phyloP scores from a whole-genome alignment of 441 rosid species.

The Aleurites moluccanus region DNA sequence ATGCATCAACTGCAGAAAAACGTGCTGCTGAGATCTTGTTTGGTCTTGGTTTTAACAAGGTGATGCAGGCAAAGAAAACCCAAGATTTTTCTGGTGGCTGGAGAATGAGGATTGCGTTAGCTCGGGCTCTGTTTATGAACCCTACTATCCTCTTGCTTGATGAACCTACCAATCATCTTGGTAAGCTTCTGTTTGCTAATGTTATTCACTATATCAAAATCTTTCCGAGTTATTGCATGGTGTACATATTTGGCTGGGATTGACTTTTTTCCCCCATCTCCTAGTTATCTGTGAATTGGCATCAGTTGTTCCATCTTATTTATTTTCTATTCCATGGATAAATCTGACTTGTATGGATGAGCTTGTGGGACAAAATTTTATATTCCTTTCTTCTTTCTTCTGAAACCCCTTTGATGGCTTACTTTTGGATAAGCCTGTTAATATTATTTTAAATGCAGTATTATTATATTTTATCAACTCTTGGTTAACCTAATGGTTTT shows the following conservation, averaged over 20 bases:
- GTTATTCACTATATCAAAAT: background rate
- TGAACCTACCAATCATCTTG: slow-evolving; percentile 96
- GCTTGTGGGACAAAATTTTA: background rate
- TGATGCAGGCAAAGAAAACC: slow-evolving; percentile 88
- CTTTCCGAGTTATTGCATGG: background rate
- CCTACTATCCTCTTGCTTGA: slow-evolving; percentile 90
- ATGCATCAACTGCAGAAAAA: slow-evolving; percentile 92
- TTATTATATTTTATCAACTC: background rate
- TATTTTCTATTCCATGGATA: background rate
- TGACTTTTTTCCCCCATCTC: background rate
- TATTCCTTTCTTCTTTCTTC: background rate
- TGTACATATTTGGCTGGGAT: background rate
- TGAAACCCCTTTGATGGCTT: background rate
- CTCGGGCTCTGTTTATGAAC: slow-evolving; percentile 88
- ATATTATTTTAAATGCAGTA: background rate
- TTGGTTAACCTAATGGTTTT: background rate
- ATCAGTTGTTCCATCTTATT: background rate
- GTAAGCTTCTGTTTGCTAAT: slow-evolving; percentile 34
- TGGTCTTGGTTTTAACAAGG: slow-evolving; percentile 92
- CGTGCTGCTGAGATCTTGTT: slow-evolving; percentile 93
- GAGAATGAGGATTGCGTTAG: slow-evolving; percentile 99
- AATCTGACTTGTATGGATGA: background rate
- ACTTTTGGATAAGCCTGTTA: background rate
- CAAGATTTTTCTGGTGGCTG: slow-evolving; percentile 97
- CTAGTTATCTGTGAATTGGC: background rate